Base-by-base conservation (phyloP, 2,329 filamentous ascomycete genomes). In the Aspergillus brunneoviolaceus region DNA sequence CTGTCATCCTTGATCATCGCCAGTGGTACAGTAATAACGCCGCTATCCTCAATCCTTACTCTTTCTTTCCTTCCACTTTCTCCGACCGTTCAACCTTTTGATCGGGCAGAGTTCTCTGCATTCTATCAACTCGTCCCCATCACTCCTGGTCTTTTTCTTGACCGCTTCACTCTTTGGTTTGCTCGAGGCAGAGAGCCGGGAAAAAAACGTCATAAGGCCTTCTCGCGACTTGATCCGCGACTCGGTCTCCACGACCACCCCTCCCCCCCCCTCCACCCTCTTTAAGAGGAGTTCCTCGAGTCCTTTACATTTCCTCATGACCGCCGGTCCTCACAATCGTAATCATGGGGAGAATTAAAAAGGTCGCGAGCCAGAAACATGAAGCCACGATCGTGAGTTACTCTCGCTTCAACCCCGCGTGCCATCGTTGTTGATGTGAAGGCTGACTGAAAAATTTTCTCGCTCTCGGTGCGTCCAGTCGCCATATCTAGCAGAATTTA, bases 401-500 rank as follows among this genome's bases (percentile, higher is more conserved):
- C 50, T 49, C 47, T 54, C 12, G 35, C 21, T 25, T 16, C 16
- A 45, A 57, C 61, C 58, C 58, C 47, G 60, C 59, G 58, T 58
- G 49, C 57, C 31, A 27, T 56, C 23, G 50, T 27, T 49, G 47
- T 39, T 52, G 52, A n/a, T 33, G 48, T 49, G 48, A 51, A 60
- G 54, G 35, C 57, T 57, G 59, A 60, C 68, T 69, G 64, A 73
- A 64, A 63, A 55, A 65, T 69, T 65, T 65, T 63, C 52, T 63
- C 42, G 55, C 59, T 50, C 33, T 48, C 48, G 19, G 31, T 39
- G 53, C 31, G 25, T 65, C 51, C 67, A 97, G 91, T 96, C 95
- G 76, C 89, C 92, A 67, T 96, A 90, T 83, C 85, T 98, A 66
- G 85, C 89, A 76, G 84, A 89, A 57, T 98, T 93, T 73, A 89